Conservation (phyloP, 2,329 filamentous ascomycete species). For the Karstenula rhodostoma region DNA sequence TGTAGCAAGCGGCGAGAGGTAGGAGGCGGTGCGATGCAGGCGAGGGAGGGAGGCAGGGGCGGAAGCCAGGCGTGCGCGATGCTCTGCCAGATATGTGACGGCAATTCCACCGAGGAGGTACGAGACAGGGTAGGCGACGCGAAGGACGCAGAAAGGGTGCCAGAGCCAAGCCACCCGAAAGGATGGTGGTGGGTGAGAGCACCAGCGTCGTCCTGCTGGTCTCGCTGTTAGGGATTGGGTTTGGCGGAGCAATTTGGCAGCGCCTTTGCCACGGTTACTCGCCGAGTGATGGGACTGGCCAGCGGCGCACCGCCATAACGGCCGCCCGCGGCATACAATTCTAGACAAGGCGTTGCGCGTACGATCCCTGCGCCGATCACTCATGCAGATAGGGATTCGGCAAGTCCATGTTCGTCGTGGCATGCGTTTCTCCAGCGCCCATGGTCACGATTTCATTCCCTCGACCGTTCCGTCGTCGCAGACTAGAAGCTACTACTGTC, state of each 20-base stretch:
- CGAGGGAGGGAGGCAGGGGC: slow-evolving; percentile 4
- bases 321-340: neutral
- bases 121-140: neutral
- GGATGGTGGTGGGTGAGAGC: slow-evolving; percentile 5
- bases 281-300: slow-evolving; percentile 7
- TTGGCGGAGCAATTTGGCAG: slow-evolving; percentile 11
- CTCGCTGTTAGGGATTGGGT: neutral
- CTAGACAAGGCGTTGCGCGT: neutral
- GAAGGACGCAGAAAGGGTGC: slow-evolving; percentile 7
- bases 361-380: neutral
- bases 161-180: neutral
- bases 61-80: neutral
- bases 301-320: neutral
- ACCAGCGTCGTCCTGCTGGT: slow-evolving; percentile 8
- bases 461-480: no score
- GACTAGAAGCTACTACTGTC: no score
- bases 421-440: neutral
- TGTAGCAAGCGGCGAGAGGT: neutral
- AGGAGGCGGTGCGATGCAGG: neutral
- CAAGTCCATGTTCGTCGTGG: neutral
- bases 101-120: slow-evolving; percentile 1
- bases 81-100: neutral
- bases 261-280: slow-evolving; percentile 7
- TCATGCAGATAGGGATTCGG: neutral
- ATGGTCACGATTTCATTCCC: neutral